A percentile compares a stretch with the other conserved stretches of the same genome.
These are phyloP conservation scores for Tribonema minus DNA, from an alignment of 108 stramenopile genomes.

Conservation along the genomic window DNA sequence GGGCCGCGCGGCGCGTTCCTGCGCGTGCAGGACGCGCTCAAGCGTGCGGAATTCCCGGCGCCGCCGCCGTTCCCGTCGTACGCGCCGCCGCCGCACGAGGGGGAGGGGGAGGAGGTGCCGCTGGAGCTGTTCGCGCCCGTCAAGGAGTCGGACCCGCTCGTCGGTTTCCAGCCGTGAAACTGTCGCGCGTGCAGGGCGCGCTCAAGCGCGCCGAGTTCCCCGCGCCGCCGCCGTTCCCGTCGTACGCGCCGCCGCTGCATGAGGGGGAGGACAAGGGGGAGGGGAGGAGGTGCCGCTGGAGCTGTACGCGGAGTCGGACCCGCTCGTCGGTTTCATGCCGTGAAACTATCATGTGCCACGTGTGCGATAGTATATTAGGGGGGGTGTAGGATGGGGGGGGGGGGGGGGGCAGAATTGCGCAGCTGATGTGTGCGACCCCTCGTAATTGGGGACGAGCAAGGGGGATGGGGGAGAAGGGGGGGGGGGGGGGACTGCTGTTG, in stretches of 20 bases:
- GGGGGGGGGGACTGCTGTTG: too few species aligned
- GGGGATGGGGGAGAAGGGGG: too few species aligned
- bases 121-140: background rate
- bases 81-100: background rate
- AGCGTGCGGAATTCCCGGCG: constrained; percentile 29
- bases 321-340: too few species aligned
- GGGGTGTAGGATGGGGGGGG: too few species aligned
- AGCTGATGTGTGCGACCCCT: too few species aligned
- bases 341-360: constrained; percentile 75
- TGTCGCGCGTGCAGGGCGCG: constrained; percentile 82
- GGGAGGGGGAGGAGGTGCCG: constrained; percentile 9
- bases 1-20: constrained; percentile 86
- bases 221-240: constrained; percentile 30
- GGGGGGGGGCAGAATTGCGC: too few species aligned
- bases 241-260: background rate
- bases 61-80: constrained; percentile 29
- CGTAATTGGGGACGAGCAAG: too few species aligned
- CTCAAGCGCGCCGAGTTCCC: constrained; percentile 49
- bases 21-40: constrained; percentile 81
- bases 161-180: too few species aligned
- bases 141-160: too few species aligned
- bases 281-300: constrained; percentile 9
- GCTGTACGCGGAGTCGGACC: too few species aligned
- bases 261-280: too few species aligned
- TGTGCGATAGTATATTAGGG: too few species aligned